A percentile compares a stretch with the other conserved stretches of the same genome.
Evolutionary conservation across 306 rosid genomes (phyloP).

Genomic region (Cucurbita pepo): DNA sequence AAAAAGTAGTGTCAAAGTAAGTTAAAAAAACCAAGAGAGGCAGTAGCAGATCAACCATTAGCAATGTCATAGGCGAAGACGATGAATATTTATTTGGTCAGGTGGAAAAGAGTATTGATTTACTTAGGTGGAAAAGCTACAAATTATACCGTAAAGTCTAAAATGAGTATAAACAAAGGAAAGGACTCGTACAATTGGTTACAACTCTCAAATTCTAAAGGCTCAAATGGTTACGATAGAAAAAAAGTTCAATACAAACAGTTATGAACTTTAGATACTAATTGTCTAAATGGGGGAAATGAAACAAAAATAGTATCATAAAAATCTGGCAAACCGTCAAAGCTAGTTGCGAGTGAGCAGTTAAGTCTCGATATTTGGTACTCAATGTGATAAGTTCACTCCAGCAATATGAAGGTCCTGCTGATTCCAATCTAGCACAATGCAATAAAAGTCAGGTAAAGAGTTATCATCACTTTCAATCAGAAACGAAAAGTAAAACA

Average conservation of each 20-base stretch:
- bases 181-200: neutral
- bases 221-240: neutral
- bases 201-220: neutral
- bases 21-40: no score
- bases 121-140: neutral
- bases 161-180: neutral
- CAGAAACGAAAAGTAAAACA: neutral
- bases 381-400: conserved; percentile 75
- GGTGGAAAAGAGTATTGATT: neutral
- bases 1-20: no score
- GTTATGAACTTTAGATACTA: neutral
- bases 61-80: neutral
- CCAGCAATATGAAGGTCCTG: conserved; percentile 65
- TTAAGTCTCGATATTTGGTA: conserved; percentile 79
- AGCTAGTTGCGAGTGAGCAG: conserved; percentile 80
- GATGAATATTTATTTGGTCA: neutral
- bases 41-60: neutral
- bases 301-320: neutral
- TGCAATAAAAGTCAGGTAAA: conserved; percentile 5
- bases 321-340: conserved; percentile 50
- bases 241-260: neutral
- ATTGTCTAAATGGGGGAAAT: neutral
- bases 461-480: neutral
- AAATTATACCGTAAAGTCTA: neutral
- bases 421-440: conserved; percentile 65